These are phyloP conservation scores for Xylariaceae sp. DNA, from an alignment of 2,329 filamentous ascomycete genomes.

Conservation along the genomic window DNA sequence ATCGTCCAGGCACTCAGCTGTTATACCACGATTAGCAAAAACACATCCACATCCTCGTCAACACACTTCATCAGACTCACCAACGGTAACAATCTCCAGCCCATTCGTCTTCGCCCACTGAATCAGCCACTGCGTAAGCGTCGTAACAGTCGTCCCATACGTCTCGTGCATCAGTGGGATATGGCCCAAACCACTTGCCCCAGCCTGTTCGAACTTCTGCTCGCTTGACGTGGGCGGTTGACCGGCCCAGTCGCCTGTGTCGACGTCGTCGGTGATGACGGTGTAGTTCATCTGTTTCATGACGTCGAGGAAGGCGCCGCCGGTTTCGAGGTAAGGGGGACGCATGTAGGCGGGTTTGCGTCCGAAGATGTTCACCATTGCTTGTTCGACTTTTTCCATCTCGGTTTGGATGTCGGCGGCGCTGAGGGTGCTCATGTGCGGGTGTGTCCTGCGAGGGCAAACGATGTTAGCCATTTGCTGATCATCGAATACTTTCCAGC, in stretches of 20 bases:
- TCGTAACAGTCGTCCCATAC: conserved; percentile 44
- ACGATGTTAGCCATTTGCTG: conserved; percentile 1
- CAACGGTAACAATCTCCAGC: conserved; percentile 46
- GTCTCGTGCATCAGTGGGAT: conserved; percentile 55
- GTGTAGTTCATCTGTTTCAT: conserved; percentile 50
- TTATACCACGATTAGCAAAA: conserved; percentile 7
- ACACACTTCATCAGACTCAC: conserved; percentile 30
- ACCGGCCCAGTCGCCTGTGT: conserved; percentile 58
- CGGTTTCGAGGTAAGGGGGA: conserved; percentile 45
- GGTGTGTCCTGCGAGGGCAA: conserved; percentile 38
- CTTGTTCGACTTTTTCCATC: conserved; percentile 48
- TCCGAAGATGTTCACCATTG: conserved; percentile 46
- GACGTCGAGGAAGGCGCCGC: conserved; percentile 39
- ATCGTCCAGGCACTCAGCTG: conserved; percentile 42
- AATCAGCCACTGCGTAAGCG: conserved; percentile 46
- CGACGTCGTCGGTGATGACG: conserved; percentile 56
- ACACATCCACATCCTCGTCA: neutral
- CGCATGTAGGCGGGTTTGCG: conserved; percentile 47
- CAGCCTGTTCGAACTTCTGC: conserved; percentile 44
- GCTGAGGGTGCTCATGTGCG: conserved; percentile 39
- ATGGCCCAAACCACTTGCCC: conserved; percentile 42
- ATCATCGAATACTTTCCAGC: neutral
- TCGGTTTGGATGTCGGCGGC: conserved; percentile 39
- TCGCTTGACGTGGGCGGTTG: conserved; percentile 46
- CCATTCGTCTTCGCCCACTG: conserved; percentile 46